Percentiles rank a stretch among this genome's conserved stretches.
Evolutionary conservation across 2,329 filamentous ascomycete genomes (phyloP).

Genomic region (Fusarium nygamai): DNA sequence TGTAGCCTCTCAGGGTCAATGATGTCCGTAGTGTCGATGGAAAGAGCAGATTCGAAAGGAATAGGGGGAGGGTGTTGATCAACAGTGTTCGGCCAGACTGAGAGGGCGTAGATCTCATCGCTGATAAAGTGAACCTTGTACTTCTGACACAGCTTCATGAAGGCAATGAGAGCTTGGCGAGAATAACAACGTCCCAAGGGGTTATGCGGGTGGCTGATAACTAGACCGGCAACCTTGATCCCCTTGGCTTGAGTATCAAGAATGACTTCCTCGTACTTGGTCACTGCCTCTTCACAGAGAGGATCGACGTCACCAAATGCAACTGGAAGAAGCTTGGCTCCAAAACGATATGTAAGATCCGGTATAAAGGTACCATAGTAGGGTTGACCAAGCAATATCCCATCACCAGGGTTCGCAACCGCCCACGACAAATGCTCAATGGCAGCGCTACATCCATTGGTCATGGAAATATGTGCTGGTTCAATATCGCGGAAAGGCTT

Average conservation of each 20-base stretch:
- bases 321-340: slow-evolving; percentile 55
- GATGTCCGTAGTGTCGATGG: slow-evolving; percentile 53
- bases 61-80: slow-evolving; percentile 40
- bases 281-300: slow-evolving; percentile 52
- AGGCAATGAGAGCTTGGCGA: slow-evolving; percentile 49
- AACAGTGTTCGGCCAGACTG: slow-evolving; percentile 56
- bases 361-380: slow-evolving; percentile 60
- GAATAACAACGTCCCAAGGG: slow-evolving; percentile 61
- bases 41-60: slow-evolving; percentile 58
- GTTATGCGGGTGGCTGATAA: slow-evolving; percentile 63
- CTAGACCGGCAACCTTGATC: slow-evolving; percentile 55
- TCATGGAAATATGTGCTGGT: slow-evolving; percentile 49
- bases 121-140: slow-evolving; percentile 63
- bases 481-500: slow-evolving; percentile 43
- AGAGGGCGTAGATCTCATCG: slow-evolving; percentile 62
- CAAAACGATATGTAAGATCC: slow-evolving; percentile 56
- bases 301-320: slow-evolving; percentile 57
- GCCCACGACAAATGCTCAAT: slow-evolving; percentile 55
- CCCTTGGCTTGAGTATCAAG: slow-evolving; percentile 52
- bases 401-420: slow-evolving; percentile 52
- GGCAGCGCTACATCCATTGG: slow-evolving; percentile 54
- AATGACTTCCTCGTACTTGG: slow-evolving; percentile 56
- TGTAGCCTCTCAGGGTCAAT: slow-evolving; percentile 63
- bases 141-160: slow-evolving; percentile 59
- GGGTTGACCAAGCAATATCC: slow-evolving; percentile 54